Base-by-base conservation (phyloP, 768 basidiomycete genomes). In the Russula ochroleuca region DNA sequence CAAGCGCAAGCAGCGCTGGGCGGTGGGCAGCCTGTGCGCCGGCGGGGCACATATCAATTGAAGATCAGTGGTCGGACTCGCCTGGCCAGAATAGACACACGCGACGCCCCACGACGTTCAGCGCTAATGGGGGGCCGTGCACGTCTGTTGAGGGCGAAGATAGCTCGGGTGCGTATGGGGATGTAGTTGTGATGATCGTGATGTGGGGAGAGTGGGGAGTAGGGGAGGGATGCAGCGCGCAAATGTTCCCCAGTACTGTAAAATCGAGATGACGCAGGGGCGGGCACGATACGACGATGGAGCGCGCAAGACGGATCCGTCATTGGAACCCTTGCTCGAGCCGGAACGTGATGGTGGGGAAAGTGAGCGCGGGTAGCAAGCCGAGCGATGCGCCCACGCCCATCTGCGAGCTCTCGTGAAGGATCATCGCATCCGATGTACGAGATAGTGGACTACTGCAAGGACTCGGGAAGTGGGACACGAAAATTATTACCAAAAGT, bases 271-370 rank as follows among this genome's bases (percentile, higher is more conserved):
- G 81, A 37, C 75, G 78, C 45, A 91, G 76, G 58, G 80, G 79
- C 13, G 88, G 88, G 69, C 88, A 28, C 28, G 28, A 28, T 28
- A 28, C 28, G 28, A 90, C 1, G 85, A 91, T 80, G 4, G 85
- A 84, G 52, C 85, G 52, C 85, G 82, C 38, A 91, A 77, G 62
- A 90, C 75, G 68, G 84, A 84, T 28, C 83, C 85, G 69, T 86
- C 85, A 68, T 91, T 88, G 69, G 89, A 90, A 2, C 3, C 72
- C 72, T 69, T 85, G 84, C 69, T 90, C 85, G 55, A 90, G 79
- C 45, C 82, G 80, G 70, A 90, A 28, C 28, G 82, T 76, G 50
- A 90, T 81, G 59, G 80, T 84, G 62, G 90, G 77, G 45, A 83
- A 80, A 14, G 77, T 80, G 31, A 90, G 78, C 7, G 77, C 76